Evolutionary conservation across 441 rosid genomes (phyloP), one percentile per base, ranked within the genome.

Genomic region (Rhodomyrtus psidioides): DNA sequence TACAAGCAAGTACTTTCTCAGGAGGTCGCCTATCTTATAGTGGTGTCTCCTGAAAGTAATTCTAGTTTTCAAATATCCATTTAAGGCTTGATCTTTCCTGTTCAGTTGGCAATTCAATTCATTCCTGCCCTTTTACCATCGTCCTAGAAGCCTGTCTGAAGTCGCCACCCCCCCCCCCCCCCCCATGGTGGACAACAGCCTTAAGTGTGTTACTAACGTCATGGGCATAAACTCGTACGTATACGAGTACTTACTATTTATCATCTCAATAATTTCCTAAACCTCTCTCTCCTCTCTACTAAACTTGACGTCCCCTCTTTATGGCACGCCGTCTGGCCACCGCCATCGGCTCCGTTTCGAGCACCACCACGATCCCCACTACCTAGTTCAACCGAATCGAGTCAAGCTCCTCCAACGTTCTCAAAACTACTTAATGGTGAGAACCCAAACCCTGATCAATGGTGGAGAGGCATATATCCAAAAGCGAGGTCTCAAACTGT

Each of bases 281-380:
- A 65, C 21, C 49, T 70, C 49, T 21, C 79, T 21, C 16, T 21
- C 26, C 49, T 34, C 23, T 34, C 79, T 65, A 0, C 46, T 65
- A 9, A 21, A 65, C 26, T 34, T 34, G 9, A 46, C 15, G 39
- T 4, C 21, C 5, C 7, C 76, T 9, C 76, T 34, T 15, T 21
- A 34, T 5, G 0, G 39, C 0, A 21, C 0, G 49, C n/a, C 15
- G 10, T 39, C 42, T 7, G 23, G 8, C 16, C 3, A 8, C 26
- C 49, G 6, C 49, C 46, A 30, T 70, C 0, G 4, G 39, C 7
- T 70, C 79, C 8, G 0, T 65, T 21, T 10, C 1, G 15, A 34
- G 26, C 8, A 0, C 28, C 28, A 26, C 79, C 24, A 10, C 9
- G 27, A 24, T 56, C 59, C 2, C 0, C 1, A 8, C 4, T 21